Percentiles rank a stretch among this genome's conserved stretches.
These are phyloP conservation scores for Aulographum hederae DNA, from an alignment of 2,329 filamentous ascomycete species.

Conservation along the genomic window DNA sequence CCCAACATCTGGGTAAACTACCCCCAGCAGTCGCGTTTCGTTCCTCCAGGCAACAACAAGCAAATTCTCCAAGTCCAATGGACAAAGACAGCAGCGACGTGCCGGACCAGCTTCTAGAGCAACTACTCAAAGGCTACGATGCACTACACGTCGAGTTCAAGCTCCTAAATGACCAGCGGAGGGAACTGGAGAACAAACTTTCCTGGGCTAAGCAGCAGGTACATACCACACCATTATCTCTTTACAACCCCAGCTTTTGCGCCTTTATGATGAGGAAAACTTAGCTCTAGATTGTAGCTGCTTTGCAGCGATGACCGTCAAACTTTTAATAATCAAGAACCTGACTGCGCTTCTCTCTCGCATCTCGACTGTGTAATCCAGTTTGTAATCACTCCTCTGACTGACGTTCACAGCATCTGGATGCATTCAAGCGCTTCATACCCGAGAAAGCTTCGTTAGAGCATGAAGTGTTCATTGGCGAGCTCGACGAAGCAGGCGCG, in stretches of 20 bases:
- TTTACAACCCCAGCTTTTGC: no score
- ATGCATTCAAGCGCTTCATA: constrained; percentile 19
- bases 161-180: constrained; percentile 23
- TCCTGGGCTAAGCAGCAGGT: constrained; percentile 31
- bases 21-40: no score
- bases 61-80: no score
- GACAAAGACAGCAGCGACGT: no score
- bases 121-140: constrained; percentile 27
- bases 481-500: constrained; percentile 17
- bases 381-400: no score
- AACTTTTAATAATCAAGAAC: constrained; percentile 12
- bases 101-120: constrained; percentile 16
- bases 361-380: neutral
- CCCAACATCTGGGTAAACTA: no score
- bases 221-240: constrained; percentile 2
- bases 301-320: constrained; percentile 24
- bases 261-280: constrained; percentile 25
- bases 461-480: constrained; percentile 19
- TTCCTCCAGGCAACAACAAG: no score
- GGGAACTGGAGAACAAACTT: constrained; percentile 27
- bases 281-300: constrained; percentile 35
- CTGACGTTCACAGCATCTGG: constrained; percentile 15
- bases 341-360: constrained; percentile 15
- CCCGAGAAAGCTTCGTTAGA: constrained; percentile 20
- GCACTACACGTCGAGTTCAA: constrained; percentile 28